These are phyloP conservation scores for Drechslerella dactyloides DNA, from an alignment of 2,329 filamentous ascomycete genomes.

Conservation along the genomic window DNA sequence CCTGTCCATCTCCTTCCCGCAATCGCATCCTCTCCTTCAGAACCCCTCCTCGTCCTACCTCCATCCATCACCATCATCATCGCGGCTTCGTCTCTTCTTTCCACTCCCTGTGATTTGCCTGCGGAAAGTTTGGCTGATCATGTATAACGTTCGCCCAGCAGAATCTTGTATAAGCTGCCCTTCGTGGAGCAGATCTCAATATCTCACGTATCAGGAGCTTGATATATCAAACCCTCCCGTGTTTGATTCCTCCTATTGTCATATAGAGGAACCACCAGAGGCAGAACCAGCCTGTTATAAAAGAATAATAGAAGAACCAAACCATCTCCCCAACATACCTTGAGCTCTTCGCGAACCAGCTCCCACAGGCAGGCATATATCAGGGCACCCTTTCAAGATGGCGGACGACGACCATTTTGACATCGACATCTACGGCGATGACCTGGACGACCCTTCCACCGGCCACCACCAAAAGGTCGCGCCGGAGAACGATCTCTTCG, in stretches of 20 bases:
- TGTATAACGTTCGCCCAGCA: conserved; percentile 48
- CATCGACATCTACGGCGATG: conserved; percentile 74
- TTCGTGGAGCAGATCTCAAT: conserved; percentile 50
- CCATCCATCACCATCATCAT: conserved; percentile 4
- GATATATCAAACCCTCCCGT: conserved; percentile 41
- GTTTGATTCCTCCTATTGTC: conserved; percentile 49
- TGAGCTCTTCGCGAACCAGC: conserved; percentile 21
- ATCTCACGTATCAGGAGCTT: conserved; percentile 48
- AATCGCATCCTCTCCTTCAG: conserved; percentile 33
- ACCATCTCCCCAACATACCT: conserved; percentile 24
- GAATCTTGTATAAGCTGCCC: conserved; percentile 48
- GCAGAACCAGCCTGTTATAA: conserved; percentile 49
- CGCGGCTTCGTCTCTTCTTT: conserved; percentile 23
- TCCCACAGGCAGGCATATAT: conserved; percentile 13
- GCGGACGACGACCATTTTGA: conserved; percentile 72
- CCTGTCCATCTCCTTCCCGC: conserved; percentile 19
- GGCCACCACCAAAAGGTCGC: conserved; percentile 57
- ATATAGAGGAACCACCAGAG: conserved; percentile 52
- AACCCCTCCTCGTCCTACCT: conserved; percentile 17
- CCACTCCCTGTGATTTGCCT: conserved; percentile 38
- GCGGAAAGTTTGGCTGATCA: conserved; percentile 49
- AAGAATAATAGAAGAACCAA: conserved; percentile 43
- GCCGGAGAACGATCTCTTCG: conserved; percentile 57
- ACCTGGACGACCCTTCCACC: conserved; percentile 57
- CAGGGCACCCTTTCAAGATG: conserved; percentile 61